Evolutionary conservation across 2,329 filamentous ascomycete genomes (phyloP).

Genomic region (Leptodontidium sp.): DNA sequence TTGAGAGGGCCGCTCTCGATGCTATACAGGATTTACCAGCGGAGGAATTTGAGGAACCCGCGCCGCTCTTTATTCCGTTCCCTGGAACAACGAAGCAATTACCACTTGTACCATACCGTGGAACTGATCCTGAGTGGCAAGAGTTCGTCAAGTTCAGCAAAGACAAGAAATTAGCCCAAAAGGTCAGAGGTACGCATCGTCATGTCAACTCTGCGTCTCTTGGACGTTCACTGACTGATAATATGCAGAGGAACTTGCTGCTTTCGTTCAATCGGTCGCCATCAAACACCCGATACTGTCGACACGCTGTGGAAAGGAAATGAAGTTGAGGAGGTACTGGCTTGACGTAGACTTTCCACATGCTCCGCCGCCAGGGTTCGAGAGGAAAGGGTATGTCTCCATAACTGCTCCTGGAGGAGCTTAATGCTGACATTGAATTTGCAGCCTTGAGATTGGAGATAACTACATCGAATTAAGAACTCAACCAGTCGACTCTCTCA

Average conservation of each 20-base stretch:
- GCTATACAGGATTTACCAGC: conserved; percentile 54
- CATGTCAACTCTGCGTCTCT: background rate
- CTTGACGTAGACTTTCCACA: conserved; percentile 68
- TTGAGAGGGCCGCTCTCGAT: conserved; percentile 48
- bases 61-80: conserved; percentile 66
- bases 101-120: conserved; percentile 59
- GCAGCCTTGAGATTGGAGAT: conserved; percentile 59
- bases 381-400: conserved; percentile 63
- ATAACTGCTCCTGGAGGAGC: background rate
- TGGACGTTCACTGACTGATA: conserved; percentile 32
- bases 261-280: conserved; percentile 53
- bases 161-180: conserved; percentile 56
- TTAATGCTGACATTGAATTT: conserved; percentile 37
- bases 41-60: conserved; percentile 53
- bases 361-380: conserved; percentile 65
- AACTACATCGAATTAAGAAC: conserved; percentile 58
- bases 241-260: conserved; percentile 55
- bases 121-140: conserved; percentile 69
- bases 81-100: conserved; percentile 63
- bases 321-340: conserved; percentile 62
- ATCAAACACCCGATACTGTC: conserved; percentile 54
- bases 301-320: conserved; percentile 55
- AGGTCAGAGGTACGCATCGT: conserved; percentile 32
- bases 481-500: conserved; percentile 57
- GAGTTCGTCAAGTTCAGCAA: conserved; percentile 66